Conservation (phyloP, 1,284 basidiomycete species). For the Malassezia pachydermatis region DNA sequence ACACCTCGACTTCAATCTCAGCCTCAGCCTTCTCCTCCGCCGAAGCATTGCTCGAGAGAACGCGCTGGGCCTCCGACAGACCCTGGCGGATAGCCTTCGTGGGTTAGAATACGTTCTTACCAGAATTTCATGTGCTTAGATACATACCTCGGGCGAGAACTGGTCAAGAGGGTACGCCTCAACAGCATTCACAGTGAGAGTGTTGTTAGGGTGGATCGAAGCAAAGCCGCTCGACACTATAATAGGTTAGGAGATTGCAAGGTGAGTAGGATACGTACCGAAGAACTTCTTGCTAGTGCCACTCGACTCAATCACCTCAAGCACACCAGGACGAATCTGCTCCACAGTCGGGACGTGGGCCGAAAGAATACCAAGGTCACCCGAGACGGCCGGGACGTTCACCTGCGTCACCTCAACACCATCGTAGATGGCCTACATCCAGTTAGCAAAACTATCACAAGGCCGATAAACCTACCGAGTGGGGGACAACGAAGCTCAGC, state of each 20-base stretch:
- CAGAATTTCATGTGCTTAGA: no score
- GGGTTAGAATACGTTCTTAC: not conserved
- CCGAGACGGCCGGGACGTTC: constrained; percentile 38
- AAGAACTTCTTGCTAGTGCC: constrained; percentile 44
- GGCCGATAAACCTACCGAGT: constrained; percentile 18
- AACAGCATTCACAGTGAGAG: constrained; percentile 87
- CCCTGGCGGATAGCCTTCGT: constrained; percentile 69
- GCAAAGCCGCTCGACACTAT: constrained; percentile 93
- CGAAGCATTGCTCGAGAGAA: constrained; percentile 68
- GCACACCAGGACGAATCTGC: constrained; percentile 43
- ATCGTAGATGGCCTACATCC: constrained; percentile 33
- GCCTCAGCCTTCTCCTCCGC: constrained; percentile 91
- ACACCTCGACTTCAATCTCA: constrained; percentile 87
- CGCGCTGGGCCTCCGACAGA: constrained; percentile 77
- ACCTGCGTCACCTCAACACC: constrained; percentile 38
- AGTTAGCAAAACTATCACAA: not conserved
- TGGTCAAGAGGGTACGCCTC: constrained; percentile 87
- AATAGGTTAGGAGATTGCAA: not conserved
- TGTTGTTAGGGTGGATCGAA: constrained; percentile 94
- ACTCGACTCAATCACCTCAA: constrained; percentile 44
- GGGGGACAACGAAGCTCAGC: constrained; percentile 41
- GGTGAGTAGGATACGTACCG: constrained; percentile 20
- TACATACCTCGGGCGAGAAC: constrained; percentile 62
- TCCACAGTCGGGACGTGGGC: constrained; percentile 46
- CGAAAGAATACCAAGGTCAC: constrained; percentile 47